A percentile compares a stretch with the other conserved stretches of the same genome.
Conservation (phyloP, 345 rosid genomes). For the Arabis alpina region DNA sequence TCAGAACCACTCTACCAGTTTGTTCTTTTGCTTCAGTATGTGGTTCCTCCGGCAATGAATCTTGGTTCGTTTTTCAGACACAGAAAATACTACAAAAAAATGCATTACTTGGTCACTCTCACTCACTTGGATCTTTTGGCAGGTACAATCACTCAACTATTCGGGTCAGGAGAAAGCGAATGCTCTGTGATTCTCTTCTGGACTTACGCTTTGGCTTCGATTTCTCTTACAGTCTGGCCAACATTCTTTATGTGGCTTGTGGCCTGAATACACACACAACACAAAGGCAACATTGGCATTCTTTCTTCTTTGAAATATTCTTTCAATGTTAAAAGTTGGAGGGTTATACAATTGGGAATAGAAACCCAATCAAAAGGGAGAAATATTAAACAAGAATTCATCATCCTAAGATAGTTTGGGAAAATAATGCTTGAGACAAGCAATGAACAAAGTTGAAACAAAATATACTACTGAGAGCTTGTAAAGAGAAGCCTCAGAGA, state of each 20-base stretch:
- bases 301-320: constrained; percentile 20
- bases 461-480: constrained; percentile 7
- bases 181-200: constrained; percentile 77
- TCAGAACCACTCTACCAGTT: constrained; percentile 66
- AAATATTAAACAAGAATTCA: background rate
- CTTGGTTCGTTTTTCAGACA: constrained; percentile 49
- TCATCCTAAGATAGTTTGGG: constrained; percentile 30
- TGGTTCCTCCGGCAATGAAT: constrained; percentile 82
- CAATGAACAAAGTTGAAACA: constrained; percentile 36
- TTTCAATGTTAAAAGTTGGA: constrained; percentile 27
- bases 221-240: constrained; percentile 71
- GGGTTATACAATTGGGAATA: constrained; percentile 27
- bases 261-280: constrained; percentile 35
- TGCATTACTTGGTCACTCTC: constrained; percentile 11
- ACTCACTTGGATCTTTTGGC: constrained; percentile 11
- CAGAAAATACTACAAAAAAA: constrained; percentile 33
- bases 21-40: constrained; percentile 63
- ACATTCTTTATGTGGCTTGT: constrained; percentile 71
- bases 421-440: constrained; percentile 63
- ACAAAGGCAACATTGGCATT: background rate
- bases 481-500: constrained; percentile 49
- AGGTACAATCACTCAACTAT: constrained; percentile 75
- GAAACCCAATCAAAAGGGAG: constrained; percentile 12
- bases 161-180: constrained; percentile 70
- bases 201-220: constrained; percentile 62